phyloP scores from a whole-genome alignment of 257 asterid genomes.

The Forsythia viridissima region DNA sequence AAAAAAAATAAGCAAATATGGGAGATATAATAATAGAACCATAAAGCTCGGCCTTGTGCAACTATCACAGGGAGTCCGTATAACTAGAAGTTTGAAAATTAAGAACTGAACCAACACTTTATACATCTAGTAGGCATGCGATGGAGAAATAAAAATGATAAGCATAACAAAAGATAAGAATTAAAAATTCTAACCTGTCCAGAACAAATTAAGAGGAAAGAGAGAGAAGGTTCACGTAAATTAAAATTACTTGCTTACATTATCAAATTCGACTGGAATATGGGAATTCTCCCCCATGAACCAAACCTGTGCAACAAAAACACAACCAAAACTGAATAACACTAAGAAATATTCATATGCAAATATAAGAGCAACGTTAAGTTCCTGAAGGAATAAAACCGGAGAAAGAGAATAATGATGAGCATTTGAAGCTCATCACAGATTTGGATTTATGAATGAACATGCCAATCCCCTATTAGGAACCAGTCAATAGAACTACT shows the following conservation, averaged over 20 bases:
- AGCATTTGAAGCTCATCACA: neutral
- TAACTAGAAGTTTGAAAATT: neutral
- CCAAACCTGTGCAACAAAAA: conserved; percentile 63
- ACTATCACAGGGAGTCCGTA: neutral
- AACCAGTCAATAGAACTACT: neutral
- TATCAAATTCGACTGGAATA: conserved; percentile 85
- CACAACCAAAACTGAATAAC: conserved; percentile 14
- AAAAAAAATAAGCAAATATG: neutral
- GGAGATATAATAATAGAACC: neutral
- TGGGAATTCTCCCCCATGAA: conserved; percentile 95
- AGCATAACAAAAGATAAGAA: neutral
- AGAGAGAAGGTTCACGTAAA: neutral
- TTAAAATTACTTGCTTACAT: conserved; percentile 52
- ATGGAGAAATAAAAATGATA: neutral
- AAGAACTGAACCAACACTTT: neutral
- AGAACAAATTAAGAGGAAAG: neutral
- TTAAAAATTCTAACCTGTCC: neutral
- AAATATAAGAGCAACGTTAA: neutral
- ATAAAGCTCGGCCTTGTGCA: neutral
- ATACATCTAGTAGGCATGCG: neutral
- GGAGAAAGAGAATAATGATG: neutral
- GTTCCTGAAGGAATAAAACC: neutral
- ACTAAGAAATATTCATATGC: neutral
- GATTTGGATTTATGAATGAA: neutral
- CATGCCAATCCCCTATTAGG: neutral